A percentile compares a stretch with the other conserved stretches of the same genome.
Conservation (phyloP, 345 rosid species). For the Stellera chamaejasme region DNA sequence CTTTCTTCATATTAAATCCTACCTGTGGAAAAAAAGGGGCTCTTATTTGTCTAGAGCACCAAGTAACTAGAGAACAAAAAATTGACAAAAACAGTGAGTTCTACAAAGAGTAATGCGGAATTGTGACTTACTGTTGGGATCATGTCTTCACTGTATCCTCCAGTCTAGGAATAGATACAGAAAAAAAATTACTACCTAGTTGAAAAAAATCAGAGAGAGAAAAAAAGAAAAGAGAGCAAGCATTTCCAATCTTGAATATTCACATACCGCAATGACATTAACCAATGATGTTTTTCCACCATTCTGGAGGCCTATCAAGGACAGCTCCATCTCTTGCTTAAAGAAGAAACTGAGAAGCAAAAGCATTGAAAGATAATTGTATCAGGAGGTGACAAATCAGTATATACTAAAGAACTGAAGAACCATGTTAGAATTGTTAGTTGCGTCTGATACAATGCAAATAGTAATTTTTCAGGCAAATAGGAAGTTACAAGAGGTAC, state of each 20-base stretch:
- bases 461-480: too few relatives aligned
- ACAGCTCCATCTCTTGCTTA: slow-evolving; percentile 58
- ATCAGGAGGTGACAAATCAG: too few relatives aligned
- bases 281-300: slow-evolving; percentile 60
- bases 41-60: not conserved
- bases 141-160: slow-evolving; percentile 66
- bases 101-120: not conserved
- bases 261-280: slow-evolving; percentile 49
- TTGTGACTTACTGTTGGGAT: slow-evolving; percentile 42
- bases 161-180: slow-evolving; percentile 32
- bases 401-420: too few relatives aligned
- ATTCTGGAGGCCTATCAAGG: slow-evolving; percentile 59
- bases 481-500: too few relatives aligned
- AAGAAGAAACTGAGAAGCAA: slow-evolving; percentile 35
- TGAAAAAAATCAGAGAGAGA: slow-evolving; percentile 8
- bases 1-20: slow-evolving; percentile 86
- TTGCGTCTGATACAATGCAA: too few relatives aligned
- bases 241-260: slow-evolving; percentile 1
- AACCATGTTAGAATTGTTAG: too few relatives aligned
- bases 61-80: not conserved
- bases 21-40: slow-evolving; percentile 34
- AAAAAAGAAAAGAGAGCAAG: not conserved
- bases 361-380: slow-evolving; percentile 1
- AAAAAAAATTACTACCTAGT: slow-evolving; percentile 16
- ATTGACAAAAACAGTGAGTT: slow-evolving; percentile 5